phyloP scores from a whole-genome alignment of 2,329 filamentous ascomycete species.

The Fusarium sp. region DNA sequence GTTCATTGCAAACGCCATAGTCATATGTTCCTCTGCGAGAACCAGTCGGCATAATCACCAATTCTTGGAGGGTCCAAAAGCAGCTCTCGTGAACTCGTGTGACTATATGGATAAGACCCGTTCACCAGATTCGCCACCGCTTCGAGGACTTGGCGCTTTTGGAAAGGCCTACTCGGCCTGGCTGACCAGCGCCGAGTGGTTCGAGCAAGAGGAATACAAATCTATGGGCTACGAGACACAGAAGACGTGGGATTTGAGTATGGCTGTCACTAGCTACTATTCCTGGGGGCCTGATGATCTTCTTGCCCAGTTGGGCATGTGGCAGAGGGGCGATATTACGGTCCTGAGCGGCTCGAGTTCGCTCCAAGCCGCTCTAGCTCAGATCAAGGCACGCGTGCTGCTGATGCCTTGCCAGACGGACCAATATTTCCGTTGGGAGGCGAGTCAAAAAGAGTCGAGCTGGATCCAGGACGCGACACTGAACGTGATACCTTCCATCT shows the following conservation, averaged over 20 bases:
- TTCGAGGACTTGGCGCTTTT: constrained; percentile 55
- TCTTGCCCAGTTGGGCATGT: constrained; percentile 56
- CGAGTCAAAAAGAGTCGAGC: constrained; percentile 48
- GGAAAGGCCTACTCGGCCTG: constrained; percentile 60
- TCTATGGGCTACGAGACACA: constrained; percentile 51
- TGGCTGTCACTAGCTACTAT: constrained; percentile 48
- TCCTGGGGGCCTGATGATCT: constrained; percentile 59
- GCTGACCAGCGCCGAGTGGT: constrained; percentile 60
- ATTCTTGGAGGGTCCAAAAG: constrained; percentile 60
- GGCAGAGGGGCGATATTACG: constrained; percentile 56
- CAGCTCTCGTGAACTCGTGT: constrained; percentile 53
- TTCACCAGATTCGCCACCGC: background rate
- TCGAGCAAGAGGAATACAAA: constrained; percentile 54
- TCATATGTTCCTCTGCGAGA: constrained; percentile 59
- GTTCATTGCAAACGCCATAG: constrained; percentile 53
- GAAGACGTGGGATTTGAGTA: constrained; percentile 49
- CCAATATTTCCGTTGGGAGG: constrained; percentile 69
- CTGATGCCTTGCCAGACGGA: constrained; percentile 73
- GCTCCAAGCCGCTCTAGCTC: constrained; percentile 66
- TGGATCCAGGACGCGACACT: constrained; percentile 45
- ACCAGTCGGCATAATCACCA: constrained; percentile 61
- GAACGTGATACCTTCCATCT: constrained; percentile 50
- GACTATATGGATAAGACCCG: constrained; percentile 52
- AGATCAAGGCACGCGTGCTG: constrained; percentile 71
- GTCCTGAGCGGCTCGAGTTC: constrained; percentile 24